These are phyloP conservation scores for Globisporangium polare DNA, from an alignment of 352 stramenopile species.

Conservation along the genomic window DNA sequence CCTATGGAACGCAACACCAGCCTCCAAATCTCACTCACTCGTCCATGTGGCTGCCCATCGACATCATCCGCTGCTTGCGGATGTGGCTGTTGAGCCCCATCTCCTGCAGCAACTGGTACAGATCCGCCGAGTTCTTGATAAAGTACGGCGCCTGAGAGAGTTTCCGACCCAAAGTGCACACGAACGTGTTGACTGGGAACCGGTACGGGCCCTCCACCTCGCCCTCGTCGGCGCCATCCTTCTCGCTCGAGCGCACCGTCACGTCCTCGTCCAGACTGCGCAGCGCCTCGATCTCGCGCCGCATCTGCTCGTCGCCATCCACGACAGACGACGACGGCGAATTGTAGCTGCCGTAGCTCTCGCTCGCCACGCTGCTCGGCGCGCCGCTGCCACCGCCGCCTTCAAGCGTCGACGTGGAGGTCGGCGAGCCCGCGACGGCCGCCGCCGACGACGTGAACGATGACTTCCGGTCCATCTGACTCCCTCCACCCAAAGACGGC, in stretches of 20 bases:
- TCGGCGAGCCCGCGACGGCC: constrained; percentile 4
- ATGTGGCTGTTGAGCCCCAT: constrained; percentile 84
- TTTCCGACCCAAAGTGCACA: constrained; percentile 80
- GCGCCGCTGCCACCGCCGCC: neutral
- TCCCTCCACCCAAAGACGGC: constrained; percentile 1
- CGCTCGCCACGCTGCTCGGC: constrained; percentile 17
- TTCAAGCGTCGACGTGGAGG: constrained; percentile 3
- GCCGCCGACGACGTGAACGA: constrained; percentile 9
- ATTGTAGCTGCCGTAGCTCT: constrained; percentile 14
- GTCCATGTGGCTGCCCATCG: constrained; percentile 30
- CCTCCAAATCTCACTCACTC: constrained; percentile 8
- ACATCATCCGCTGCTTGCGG: constrained; percentile 65
- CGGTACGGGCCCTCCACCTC: constrained; percentile 49
- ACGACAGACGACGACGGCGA: constrained; percentile 9
- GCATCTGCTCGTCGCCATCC: constrained; percentile 18
- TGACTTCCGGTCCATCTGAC: neutral
- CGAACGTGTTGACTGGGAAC: constrained; percentile 83
- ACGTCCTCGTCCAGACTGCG: constrained; percentile 22
- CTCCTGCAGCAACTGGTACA: constrained; percentile 80
- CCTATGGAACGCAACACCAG: neutral
- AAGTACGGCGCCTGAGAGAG: constrained; percentile 82
- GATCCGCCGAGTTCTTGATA: constrained; percentile 84
- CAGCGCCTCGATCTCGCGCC: constrained; percentile 16
- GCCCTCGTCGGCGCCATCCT: neutral
- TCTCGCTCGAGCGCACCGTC: constrained; percentile 24